Base-by-base conservation (phyloP, 2,329 filamentous ascomycete species). In the Fusarium tjaetaba region DNA sequence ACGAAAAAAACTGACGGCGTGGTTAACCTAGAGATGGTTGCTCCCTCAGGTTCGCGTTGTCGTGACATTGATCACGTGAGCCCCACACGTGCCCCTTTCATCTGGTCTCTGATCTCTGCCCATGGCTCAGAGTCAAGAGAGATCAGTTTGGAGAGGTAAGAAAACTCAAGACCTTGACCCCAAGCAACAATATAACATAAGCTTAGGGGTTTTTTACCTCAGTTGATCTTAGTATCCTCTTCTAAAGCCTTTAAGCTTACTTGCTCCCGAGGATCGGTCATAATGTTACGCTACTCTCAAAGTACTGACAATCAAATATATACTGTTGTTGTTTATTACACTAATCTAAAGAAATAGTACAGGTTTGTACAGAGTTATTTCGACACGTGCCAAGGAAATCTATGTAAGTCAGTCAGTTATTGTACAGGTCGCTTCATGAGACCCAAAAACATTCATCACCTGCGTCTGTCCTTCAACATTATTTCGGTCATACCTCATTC, bases 1-100 rank as follows among this genome's bases (percentile, higher is more conserved):
- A 65, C 67, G 76, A 77, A 75, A 79, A 77, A 78, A 77, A 75
- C 68, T 72, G 66, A 65, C 67, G 43, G 68, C 65, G 70, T 73
- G 76, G 53, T 68, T 73, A 70, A 73, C 72, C 66, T 70, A 55
- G 68, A 70, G 61, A 55, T 48, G 52, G 55, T 60, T 32, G 36
- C 39, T 51, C 28, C 45, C 45, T 36, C 36, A 38, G 9, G 36
- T 2, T 68, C 61, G 69, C 58, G 69, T 73, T 70, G 57, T 59
- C 42, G 61, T 67, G 53, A 28, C 68, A 67, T 45, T 61, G 55
- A 46, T 60, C 66, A 42, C 52, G 18, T 77, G 79, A 42, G 74
- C 74, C 75, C 34, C 45, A 68, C 20, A 42, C 28, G 11, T n/a
- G 28, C 41, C 49, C 51, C 30, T 61, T 43, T n/a, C 45, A 45